phyloP scores from a whole-genome alignment of 345 rosid species.

The Citrus glauca region DNA sequence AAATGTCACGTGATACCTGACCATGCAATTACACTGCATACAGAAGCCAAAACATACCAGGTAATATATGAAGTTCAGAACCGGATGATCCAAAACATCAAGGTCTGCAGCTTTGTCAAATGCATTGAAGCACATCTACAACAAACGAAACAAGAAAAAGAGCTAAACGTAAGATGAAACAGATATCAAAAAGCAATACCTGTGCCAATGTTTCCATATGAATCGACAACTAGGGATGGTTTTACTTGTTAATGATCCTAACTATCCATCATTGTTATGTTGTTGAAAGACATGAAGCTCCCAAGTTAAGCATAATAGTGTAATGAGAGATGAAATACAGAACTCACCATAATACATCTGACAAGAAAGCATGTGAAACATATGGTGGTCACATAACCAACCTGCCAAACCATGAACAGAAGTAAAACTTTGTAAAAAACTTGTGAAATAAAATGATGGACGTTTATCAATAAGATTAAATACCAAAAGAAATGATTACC shows the following conservation, averaged over 20 bases:
- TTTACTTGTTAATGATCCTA: neutral
- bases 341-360: conserved; percentile 83
- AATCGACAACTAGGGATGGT: neutral
- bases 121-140: conserved; percentile 79
- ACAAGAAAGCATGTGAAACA: conserved; percentile 89
- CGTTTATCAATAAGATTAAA: neutral
- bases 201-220: neutral
- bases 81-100: conserved; percentile 79
- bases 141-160: conserved; percentile 3
- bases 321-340: neutral
- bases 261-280: neutral
- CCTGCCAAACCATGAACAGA: conserved; percentile 45
- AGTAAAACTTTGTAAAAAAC: neutral
- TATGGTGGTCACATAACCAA: conserved; percentile 90
- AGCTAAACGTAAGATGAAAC: conserved; percentile 8
- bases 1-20: neutral
- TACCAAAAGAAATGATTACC: conserved; percentile 33
- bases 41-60: conserved; percentile 43
- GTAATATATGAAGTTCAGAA: conserved; percentile 80
- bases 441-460: neutral
- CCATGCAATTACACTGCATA: neutral
- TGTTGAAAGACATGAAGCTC: neutral
- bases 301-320: neutral
- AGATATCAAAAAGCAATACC: neutral
- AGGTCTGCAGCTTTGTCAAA: conserved; percentile 75